phyloP scores from a whole-genome alignment of 805 yeast genomes.

The Hyphopichia homilentoma region DNA sequence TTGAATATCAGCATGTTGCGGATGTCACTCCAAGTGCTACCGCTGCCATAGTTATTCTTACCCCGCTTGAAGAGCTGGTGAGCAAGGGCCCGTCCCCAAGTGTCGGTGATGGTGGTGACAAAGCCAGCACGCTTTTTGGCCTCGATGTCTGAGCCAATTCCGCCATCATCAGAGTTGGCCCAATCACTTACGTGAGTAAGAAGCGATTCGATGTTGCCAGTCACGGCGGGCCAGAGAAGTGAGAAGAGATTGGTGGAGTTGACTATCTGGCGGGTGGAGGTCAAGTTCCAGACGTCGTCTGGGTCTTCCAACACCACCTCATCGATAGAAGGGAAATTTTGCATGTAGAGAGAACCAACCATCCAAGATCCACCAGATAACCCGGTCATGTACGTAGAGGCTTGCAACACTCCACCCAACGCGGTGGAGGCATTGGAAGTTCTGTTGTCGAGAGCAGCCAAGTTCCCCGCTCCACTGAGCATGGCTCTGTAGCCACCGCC shows the following conservation, averaged over 20 bases:
- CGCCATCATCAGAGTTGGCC: slow-evolving; percentile 33
- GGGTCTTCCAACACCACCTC: slow-evolving; percentile 41
- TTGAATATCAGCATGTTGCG: slow-evolving; percentile 21
- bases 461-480: slow-evolving; percentile 79
- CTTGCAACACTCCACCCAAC: slow-evolving; percentile 71
- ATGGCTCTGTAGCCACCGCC: slow-evolving; percentile 43
- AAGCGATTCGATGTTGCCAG: slow-evolving; percentile 20
- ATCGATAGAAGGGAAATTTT: slow-evolving; percentile 71
- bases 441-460: slow-evolving; percentile 75
- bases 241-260: slow-evolving; percentile 16
- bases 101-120: slow-evolving; percentile 64
- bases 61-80: slow-evolving; percentile 52
- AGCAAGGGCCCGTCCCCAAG: slow-evolving; percentile 76
- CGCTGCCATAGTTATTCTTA: slow-evolving; percentile 17
- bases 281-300: slow-evolving; percentile 33
- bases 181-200: slow-evolving; percentile 29
- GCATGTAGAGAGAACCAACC: slow-evolving; percentile 61
- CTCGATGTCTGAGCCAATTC: slow-evolving; percentile 49
- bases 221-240: slow-evolving; percentile 16
- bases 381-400: slow-evolving; percentile 69
- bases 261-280: slow-evolving; percentile 24
- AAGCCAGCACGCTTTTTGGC: slow-evolving; percentile 56
- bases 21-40: slow-evolving; percentile 32
- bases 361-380: slow-evolving; percentile 87
- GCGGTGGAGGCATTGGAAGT: slow-evolving; percentile 46